A percentile compares a stretch with the other conserved stretches of the same genome.
Evolutionary conservation across 2,329 filamentous ascomycete genomes (phyloP).

Genomic region (Aureobasidium sp.): DNA sequence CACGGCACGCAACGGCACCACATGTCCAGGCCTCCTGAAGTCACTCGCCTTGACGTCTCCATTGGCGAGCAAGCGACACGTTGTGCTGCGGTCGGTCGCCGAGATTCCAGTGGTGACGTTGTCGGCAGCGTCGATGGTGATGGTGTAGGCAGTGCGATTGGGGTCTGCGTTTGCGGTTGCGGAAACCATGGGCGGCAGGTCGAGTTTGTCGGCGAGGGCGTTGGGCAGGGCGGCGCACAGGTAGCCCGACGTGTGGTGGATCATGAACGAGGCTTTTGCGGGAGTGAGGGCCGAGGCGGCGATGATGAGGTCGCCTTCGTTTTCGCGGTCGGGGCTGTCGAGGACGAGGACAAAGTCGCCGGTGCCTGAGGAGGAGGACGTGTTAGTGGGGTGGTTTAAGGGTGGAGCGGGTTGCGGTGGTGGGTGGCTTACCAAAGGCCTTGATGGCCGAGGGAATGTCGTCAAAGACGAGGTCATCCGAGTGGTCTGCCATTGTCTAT

Average conservation of each 20-base stretch:
- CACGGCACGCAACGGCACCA: slow-evolving; percentile 73
- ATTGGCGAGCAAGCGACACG: slow-evolving; percentile 69
- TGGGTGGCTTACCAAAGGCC: slow-evolving; percentile 27
- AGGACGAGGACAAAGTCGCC: slow-evolving; percentile 95
- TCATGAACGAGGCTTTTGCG: slow-evolving; percentile 90
- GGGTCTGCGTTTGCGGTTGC: slow-evolving; percentile 61
- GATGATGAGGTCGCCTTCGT: slow-evolving; percentile 97
- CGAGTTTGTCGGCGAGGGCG: slow-evolving; percentile 58
- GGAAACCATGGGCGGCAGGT: slow-evolving; percentile 81
- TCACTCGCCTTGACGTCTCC: slow-evolving; percentile 45
- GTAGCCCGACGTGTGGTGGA: slow-evolving; percentile 79
- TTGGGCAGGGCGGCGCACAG: slow-evolving; percentile 80
- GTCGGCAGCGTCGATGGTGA: slow-evolving; percentile 72
- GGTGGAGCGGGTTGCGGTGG: not conserved
- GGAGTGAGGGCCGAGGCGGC: slow-evolving; percentile 76
- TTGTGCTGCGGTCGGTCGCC: slow-evolving; percentile 76
- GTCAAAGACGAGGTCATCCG: slow-evolving; percentile 24
- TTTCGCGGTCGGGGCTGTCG: slow-evolving; percentile 85
- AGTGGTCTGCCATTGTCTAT: slow-evolving; percentile 4
- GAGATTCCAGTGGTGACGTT: slow-evolving; percentile 81
- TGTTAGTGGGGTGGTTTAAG: not conserved
- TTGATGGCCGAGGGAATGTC: slow-evolving; percentile 32
- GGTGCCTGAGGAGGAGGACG: slow-evolving; percentile 24
- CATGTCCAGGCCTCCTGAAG: slow-evolving; percentile 80
- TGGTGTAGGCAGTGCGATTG: slow-evolving; percentile 84